These are phyloP conservation scores for Eucalyptus caleyi DNA, from an alignment of 345 rosid species.

Conservation along the genomic window DNA sequence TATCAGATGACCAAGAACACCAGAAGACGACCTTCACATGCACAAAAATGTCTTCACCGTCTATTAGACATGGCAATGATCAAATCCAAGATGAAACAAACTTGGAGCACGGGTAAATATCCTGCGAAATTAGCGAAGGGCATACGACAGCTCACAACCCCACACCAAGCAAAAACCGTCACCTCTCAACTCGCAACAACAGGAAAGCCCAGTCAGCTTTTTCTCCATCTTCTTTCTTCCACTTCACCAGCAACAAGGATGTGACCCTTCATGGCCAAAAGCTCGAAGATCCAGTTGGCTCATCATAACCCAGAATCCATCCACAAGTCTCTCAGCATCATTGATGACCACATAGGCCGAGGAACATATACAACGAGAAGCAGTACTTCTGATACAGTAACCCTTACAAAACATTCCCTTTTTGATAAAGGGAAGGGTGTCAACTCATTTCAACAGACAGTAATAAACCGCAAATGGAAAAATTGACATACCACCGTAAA, in stretches of 20 bases:
- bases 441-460: not conserved
- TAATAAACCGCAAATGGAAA: not conserved
- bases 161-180: not conserved
- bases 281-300: not conserved
- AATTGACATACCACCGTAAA: not conserved
- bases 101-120: not conserved
- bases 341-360: not conserved
- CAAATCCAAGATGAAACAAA: not conserved
- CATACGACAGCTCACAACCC: not conserved
- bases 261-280: not conserved
- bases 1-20: not conserved
- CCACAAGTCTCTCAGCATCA: not conserved
- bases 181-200: not conserved
- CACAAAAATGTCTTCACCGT: not conserved
- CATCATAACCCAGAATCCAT: not conserved
- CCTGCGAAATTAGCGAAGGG: not conserved
- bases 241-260: not conserved
- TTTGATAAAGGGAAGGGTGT: not conserved
- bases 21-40: not conserved
- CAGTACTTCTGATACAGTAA: not conserved
- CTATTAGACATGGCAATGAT: not conserved
- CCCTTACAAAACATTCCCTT: not conserved
- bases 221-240: not conserved
- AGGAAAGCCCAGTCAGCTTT: not conserved
- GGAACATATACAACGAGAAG: not conserved